Percentiles rank a stretch among this genome's conserved stretches.
Evolutionary conservation across 2,329 filamentous ascomycete genomes (phyloP).

Genomic region (Dactylellina drechsleri): DNA sequence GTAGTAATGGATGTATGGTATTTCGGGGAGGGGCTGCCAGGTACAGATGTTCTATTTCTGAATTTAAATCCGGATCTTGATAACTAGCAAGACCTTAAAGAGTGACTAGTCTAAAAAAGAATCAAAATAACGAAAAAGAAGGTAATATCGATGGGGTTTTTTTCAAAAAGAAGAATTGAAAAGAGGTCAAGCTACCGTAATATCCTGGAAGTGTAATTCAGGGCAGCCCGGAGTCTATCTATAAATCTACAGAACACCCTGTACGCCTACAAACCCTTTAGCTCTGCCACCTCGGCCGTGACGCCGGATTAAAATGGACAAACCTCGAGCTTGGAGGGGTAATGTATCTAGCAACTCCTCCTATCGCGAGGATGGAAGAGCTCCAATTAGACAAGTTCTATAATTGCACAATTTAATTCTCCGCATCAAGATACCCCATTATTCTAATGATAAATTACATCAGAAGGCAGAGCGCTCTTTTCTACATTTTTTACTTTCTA

Average conservation of each 20-base stretch:
- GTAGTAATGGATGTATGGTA: neutral
- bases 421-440: constrained; percentile 42
- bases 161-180: constrained; percentile 18
- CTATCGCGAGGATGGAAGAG: constrained; percentile 36
- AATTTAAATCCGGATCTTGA: constrained; percentile 49
- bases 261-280: constrained; percentile 14
- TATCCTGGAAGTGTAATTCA: constrained; percentile 48
- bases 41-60: constrained; percentile 41
- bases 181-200: constrained; percentile 43
- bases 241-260: constrained; percentile 34
- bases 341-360: constrained; percentile 24
- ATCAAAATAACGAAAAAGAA: constrained; percentile 21
- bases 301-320: constrained; percentile 26
- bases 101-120: constrained; percentile 26
- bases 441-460: constrained; percentile 31
- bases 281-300: constrained; percentile 34
- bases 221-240: constrained; percentile 37
- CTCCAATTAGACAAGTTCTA: constrained; percentile 34
- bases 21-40: constrained; percentile 47
- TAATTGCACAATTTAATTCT: constrained; percentile 46
- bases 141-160: constrained; percentile 4
- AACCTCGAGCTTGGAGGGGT: constrained; percentile 30
- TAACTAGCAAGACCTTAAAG: constrained; percentile 48
- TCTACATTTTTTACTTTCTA: constrained; percentile 39
- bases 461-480: neutral